phyloP scores from a whole-genome alignment of 1,284 basidiomycete species.

The Puccinia triticina region DNA sequence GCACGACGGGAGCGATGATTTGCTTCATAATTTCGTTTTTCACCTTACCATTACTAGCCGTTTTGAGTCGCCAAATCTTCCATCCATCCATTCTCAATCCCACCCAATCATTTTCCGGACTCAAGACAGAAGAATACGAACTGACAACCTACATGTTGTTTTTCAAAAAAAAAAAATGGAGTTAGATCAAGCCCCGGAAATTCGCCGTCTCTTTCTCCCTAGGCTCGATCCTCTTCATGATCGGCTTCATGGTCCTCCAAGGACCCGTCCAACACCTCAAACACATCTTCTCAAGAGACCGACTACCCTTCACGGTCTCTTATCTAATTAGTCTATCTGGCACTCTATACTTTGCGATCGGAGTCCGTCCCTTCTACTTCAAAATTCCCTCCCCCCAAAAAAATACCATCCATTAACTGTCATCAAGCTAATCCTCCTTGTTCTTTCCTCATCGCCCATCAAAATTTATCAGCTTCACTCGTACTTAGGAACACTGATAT shows the following conservation, averaged over 20 bases:
- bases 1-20: constrained; percentile 82
- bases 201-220: constrained; percentile 74
- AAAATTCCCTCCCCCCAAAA: not conserved
- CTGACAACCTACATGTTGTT: constrained; percentile 57
- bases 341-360: constrained; percentile 85
- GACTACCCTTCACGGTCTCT: constrained; percentile 81
- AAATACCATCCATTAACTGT: no score
- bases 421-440: not conserved
- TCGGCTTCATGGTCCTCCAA: constrained; percentile 57
- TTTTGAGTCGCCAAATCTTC: constrained; percentile 54
- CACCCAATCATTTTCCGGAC: constrained; percentile 57
- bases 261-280: constrained; percentile 69
- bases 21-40: constrained; percentile 91
- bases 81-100: constrained; percentile 53
- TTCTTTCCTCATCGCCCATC: not conserved
- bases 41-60: constrained; percentile 75
- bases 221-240: constrained; percentile 35
- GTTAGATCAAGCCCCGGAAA: constrained; percentile 69
- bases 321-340: constrained; percentile 79
- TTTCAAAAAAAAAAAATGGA: not conserved
- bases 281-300: constrained; percentile 80
- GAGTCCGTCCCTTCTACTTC: constrained; percentile 64
- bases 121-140: constrained; percentile 12
- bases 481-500: constrained; percentile 78
- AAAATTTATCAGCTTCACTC: constrained; percentile 68